Base-by-base conservation (phyloP, 1,284 basidiomycete genomes). In the Tetrapyrgos nigripes region DNA sequence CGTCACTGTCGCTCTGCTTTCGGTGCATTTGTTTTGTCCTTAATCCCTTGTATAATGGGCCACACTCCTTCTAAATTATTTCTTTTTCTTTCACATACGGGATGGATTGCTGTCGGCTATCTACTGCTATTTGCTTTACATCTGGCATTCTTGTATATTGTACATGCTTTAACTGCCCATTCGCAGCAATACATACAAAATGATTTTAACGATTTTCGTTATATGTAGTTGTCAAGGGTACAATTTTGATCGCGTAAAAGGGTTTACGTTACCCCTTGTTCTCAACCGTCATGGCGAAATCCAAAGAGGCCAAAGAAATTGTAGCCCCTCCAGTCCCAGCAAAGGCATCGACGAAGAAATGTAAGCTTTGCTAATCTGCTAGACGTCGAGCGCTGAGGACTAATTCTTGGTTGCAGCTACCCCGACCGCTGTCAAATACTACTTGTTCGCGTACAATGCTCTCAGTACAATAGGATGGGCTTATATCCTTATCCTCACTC, bases 371-470 rank as follows among this genome's bases (percentile, higher is more conserved):
- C 9, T 9, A 57, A 21, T 43, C 6, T 28, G n/a, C 31, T 11
- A 33, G 10, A 13, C 17, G 13, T 37, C 17, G 14, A 43, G 13
- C 21, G 26, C 11, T n/a, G n/a, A 19, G 21, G 4, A 40, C 14
- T 29, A 21, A 53, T 9, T 5, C n/a, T 4, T 13, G 11, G 21
- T 46, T 35, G 17, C n/a, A 57, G 61, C 54, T 3, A 23, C 33
- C 31, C 45, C 62, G 21, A 46, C 63, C 3, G 47, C 69, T 21
- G 66, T 83, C 58, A 84, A 80, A 64, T 77, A 76, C 73, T 97
- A 96, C 77, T 83, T 97, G 1, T 66, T 93, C 58, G 72, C 78
- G 1, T 97, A 94, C 83, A 97, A 97, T 78, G 63, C 83, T 61
- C 68, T 89, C 53, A 93, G 92, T 0, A 79, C 89, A 0, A 53